phyloP scores from a whole-genome alignment of 208 protist species.

The Wallacemonas sp. region DNA sequence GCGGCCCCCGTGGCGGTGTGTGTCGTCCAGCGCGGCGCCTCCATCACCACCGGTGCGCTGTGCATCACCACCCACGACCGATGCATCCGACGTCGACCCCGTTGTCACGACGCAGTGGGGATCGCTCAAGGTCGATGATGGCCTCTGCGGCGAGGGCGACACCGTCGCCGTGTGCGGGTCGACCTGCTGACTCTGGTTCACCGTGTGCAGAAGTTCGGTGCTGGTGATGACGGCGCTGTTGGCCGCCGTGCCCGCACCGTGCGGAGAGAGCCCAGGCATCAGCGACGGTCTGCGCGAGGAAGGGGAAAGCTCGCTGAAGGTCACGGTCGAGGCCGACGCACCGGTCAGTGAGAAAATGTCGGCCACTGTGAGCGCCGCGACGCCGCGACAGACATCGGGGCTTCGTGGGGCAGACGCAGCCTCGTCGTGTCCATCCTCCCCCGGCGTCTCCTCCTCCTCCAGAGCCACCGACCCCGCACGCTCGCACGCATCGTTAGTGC shows the following conservation, averaged over 20 bases:
- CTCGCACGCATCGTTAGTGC: no score
- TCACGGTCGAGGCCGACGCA: neutral
- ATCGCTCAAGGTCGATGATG: no score
- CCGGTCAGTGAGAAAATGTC: neutral
- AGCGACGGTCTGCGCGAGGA: slow-evolving; percentile 1
- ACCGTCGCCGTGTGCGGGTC: neutral
- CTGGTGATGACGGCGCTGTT: neutral
- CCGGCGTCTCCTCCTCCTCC: no score
- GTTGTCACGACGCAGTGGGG: no score
- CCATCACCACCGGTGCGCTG: no score
- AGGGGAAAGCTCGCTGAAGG: neutral
- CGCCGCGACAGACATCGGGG: neutral
- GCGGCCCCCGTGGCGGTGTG: no score
- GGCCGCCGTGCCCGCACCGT: neutral
- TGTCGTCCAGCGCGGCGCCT: no score
- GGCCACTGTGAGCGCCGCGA: neutral
- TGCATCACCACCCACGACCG: no score
- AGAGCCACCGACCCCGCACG: no score
- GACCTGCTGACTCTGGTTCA: neutral
- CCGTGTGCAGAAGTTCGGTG: neutral
- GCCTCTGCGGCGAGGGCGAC: neutral
- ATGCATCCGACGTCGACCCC: no score
- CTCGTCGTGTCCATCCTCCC: neutral
- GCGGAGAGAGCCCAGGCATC: no score
- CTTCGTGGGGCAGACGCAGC: neutral